Evolutionary conservation across 164 flowering plant genomes (phyloP).

Genomic region (Umbellularia californica): DNA sequence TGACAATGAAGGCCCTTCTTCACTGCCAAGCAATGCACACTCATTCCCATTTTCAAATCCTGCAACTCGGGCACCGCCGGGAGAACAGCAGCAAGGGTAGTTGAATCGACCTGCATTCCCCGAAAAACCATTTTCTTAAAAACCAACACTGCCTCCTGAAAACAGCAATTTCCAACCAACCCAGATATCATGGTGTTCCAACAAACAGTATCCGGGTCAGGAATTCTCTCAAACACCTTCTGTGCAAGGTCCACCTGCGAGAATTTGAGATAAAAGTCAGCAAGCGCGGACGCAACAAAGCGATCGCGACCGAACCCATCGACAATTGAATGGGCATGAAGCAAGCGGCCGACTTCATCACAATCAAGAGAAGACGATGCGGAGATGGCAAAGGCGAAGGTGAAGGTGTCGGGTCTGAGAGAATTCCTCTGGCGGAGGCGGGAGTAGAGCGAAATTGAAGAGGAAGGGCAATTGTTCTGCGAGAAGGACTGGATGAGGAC

Average conservation of each 20-base stretch:
- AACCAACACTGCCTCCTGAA: slow-evolving; percentile 37
- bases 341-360: slow-evolving; percentile 32
- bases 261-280: slow-evolving; percentile 52
- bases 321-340: slow-evolving; percentile 59
- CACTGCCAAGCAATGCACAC: slow-evolving; percentile 55
- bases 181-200: slow-evolving; percentile 91
- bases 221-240: slow-evolving; percentile 66
- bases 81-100: slow-evolving; percentile 59
- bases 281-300: slow-evolving; percentile 62
- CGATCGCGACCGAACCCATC: slow-evolving; percentile 55
- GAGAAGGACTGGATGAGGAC: slow-evolving; percentile 64
- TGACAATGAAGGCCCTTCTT: slow-evolving; percentile 49
- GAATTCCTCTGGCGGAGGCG: slow-evolving; percentile 28
- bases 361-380: slow-evolving; percentile 26
- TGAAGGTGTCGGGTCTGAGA: slow-evolving; percentile 63
- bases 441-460: slow-evolving; percentile 45
- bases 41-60: slow-evolving; percentile 55
- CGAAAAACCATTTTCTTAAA: slow-evolving; percentile 44
- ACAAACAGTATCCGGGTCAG: slow-evolving; percentile 60
- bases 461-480: slow-evolving; percentile 26
- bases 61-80: slow-evolving; percentile 71
- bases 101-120: slow-evolving; percentile 44
- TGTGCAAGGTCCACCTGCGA: slow-evolving; percentile 34
- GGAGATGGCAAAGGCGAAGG: slow-evolving; percentile 50
- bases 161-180: slow-evolving; percentile 44